Conservation (phyloP, 805 yeast genomes). For the Wickerhamomyces mucosus region DNA sequence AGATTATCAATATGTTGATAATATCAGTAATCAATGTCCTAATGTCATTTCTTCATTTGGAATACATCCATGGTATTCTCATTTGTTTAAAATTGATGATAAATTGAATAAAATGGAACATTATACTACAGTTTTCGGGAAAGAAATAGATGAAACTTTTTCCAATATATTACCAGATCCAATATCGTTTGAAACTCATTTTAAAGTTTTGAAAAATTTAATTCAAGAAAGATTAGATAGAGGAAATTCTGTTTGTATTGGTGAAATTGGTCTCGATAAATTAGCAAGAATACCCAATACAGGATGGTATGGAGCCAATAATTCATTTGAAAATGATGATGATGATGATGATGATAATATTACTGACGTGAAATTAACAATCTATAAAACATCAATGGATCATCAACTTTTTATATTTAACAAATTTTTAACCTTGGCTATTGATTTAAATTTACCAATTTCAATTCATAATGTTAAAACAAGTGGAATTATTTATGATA, state of each 20-base stretch:
- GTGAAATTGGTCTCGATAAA: conserved; percentile 90
- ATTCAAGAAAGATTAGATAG: conserved; percentile 2
- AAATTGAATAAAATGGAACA: conserved; percentile 36
- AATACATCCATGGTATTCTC: conserved; percentile 89
- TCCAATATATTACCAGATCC: conserved; percentile 55
- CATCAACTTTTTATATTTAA: conserved; percentile 58
- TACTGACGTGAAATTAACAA: conserved; percentile 20
- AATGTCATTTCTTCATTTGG: conserved; percentile 46
- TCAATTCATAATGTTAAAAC: conserved; percentile 83
- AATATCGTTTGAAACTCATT: conserved; percentile 25
- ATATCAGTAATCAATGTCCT: conserved; percentile 13
- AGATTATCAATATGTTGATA: conserved; percentile 23
- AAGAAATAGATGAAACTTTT: conserved; percentile 27
- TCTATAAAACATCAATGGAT: conserved; percentile 44
- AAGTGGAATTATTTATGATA: conserved; percentile 51
- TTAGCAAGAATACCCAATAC: conserved; percentile 54
- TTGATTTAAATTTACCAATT: conserved; percentile 35
- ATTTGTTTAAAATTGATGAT: conserved; percentile 35
- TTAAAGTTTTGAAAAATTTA: conserved; percentile 15
- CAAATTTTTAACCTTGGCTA: conserved; percentile 47
- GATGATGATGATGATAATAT: too few relatives aligned
- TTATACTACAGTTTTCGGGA: conserved; percentile 40
- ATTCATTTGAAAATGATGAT: conserved; percentile 5
- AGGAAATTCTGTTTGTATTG: conserved; percentile 37
- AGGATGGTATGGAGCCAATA: conserved; percentile 40